A percentile compares a stretch with the other conserved stretches of the same genome.
Conservation (phyloP, 257 asterid species). For the Plantago ovata region DNA sequence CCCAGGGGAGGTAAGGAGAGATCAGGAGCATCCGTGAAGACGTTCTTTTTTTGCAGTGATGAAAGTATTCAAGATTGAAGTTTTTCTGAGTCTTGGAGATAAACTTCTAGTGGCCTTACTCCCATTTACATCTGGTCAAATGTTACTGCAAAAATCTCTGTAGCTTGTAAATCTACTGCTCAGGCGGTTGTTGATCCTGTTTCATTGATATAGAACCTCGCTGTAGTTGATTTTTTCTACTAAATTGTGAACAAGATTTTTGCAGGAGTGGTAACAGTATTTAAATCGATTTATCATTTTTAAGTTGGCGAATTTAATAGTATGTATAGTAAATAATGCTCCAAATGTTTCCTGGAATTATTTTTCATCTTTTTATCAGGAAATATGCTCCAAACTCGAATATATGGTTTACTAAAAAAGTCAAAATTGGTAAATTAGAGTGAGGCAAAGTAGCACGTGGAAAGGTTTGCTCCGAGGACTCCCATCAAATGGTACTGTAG, state of each 20-base stretch:
- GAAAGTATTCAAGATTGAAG: slow-evolving; percentile 25
- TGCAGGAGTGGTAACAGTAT: not conserved
- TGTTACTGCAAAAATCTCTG: slow-evolving; percentile 3
- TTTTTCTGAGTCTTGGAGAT: slow-evolving; percentile 24
- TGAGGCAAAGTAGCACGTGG: no score
- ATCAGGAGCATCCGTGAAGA: slow-evolving; percentile 21
- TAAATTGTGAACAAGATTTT: not conserved
- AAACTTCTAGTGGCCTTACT: slow-evolving; percentile 4
- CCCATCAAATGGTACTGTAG: no score
- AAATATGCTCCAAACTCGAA: no score
- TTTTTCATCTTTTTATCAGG: no score
- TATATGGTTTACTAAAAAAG: no score
- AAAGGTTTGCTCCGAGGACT: no score
- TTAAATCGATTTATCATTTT: not conserved
- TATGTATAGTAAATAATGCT: not conserved
- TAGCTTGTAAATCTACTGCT: slow-evolving; percentile 15
- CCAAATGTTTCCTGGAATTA: not conserved
- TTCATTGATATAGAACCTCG: slow-evolving; percentile 6
- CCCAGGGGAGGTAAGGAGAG: slow-evolving; percentile 25
- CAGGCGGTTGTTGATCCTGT: slow-evolving; percentile 10
- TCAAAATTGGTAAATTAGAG: no score
- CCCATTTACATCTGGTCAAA: slow-evolving; percentile 6
- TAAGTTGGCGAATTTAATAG: no score
- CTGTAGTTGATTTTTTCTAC: slow-evolving; percentile 13
- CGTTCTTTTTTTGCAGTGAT: slow-evolving; percentile 24